These are phyloP conservation scores for Termitomyces sp. DNA, from an alignment of 768 basidiomycete genomes.

Conservation along the genomic window DNA sequence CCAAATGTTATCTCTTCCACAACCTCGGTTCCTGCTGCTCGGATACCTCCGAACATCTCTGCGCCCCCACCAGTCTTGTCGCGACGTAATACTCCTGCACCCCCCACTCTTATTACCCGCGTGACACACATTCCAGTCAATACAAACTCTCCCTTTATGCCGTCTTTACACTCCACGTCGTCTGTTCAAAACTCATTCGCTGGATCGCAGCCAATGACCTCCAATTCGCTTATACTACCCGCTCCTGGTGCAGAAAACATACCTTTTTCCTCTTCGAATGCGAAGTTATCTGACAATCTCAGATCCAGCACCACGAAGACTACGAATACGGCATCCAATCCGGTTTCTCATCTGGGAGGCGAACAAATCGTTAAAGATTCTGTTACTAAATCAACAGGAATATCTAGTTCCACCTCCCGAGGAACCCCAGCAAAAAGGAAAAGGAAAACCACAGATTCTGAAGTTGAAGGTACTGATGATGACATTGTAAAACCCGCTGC, in stretches of 20 bases:
- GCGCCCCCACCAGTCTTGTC: slow-evolving; percentile 5
- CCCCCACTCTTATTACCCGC: slow-evolving; percentile 11
- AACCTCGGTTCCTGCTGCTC: background rate
- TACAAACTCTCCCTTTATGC: slow-evolving; percentile 1
- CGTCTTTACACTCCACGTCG: background rate
- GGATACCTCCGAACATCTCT: background rate
- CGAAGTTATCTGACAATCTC: slow-evolving; percentile 1
- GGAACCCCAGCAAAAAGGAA: slow-evolving; percentile 18
- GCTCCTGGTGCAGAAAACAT: slow-evolving; percentile 14
- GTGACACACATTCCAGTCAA: slow-evolving; percentile 4
- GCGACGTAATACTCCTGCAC: slow-evolving; percentile 11
- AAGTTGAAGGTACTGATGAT: slow-evolving; percentile 17
- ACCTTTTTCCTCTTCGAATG: background rate
- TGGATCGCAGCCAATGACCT: background rate
- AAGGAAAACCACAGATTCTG: slow-evolving; percentile 14
- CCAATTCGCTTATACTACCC: slow-evolving; percentile 1
- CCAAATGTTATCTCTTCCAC: background rate
- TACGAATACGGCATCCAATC: slow-evolving; percentile 1
- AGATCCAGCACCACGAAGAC: background rate
- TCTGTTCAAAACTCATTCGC: background rate
- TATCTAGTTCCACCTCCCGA: background rate
- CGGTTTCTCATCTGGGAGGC: background rate
- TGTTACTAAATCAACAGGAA: slow-evolving; percentile 3
- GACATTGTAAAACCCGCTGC: slow-evolving; percentile 3
- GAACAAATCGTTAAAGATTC: background rate